A percentile compares a stretch with the other conserved stretches of the same genome.
Conservation (phyloP, 2,329 filamentous ascomycete species). For the Xylaria sp. region DNA sequence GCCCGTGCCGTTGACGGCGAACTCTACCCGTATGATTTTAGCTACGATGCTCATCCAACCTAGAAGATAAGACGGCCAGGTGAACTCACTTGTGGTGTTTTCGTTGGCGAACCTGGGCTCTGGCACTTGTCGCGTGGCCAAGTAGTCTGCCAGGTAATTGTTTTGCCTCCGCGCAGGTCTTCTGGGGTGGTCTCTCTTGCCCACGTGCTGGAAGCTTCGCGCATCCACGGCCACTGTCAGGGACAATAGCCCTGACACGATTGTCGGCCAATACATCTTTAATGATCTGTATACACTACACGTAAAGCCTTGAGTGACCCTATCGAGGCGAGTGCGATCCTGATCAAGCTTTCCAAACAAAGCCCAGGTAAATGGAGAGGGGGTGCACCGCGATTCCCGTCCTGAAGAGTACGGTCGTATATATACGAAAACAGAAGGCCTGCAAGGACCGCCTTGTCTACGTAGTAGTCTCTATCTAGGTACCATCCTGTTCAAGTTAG, state of each 20-base stretch:
- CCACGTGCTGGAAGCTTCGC: slow-evolving; percentile 37
- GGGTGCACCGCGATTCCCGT: too few relatives aligned
- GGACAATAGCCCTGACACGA: slow-evolving; percentile 29
- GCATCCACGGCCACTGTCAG: slow-evolving; percentile 25
- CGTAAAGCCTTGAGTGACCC: neutral
- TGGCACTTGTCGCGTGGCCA: slow-evolving; percentile 30
- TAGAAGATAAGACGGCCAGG: neutral
- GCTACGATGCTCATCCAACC: neutral
- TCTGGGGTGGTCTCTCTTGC: slow-evolving; percentile 30
- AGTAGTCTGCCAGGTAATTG: slow-evolving; percentile 25
- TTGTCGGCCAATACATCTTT: slow-evolving; percentile 31
- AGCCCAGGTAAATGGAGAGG: too few relatives aligned
- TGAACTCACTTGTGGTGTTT: slow-evolving; percentile 35
- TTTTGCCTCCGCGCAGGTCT: slow-evolving; percentile 4
- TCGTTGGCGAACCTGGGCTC: slow-evolving; percentile 32
- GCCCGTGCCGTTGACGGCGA: slow-evolving; percentile 60
- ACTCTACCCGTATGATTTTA: slow-evolving; percentile 45
- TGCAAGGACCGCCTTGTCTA: neutral
- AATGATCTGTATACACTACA: neutral
- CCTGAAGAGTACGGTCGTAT: too few relatives aligned
- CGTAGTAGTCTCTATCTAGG: neutral
- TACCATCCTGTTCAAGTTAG: neutral
- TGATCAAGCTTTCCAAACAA: too few relatives aligned
- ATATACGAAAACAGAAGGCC: neutral
- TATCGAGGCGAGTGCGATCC: neutral